These are phyloP conservation scores for Penicillium palitans DNA, from an alignment of 2,329 filamentous ascomycete genomes.

Conservation along the genomic window DNA sequence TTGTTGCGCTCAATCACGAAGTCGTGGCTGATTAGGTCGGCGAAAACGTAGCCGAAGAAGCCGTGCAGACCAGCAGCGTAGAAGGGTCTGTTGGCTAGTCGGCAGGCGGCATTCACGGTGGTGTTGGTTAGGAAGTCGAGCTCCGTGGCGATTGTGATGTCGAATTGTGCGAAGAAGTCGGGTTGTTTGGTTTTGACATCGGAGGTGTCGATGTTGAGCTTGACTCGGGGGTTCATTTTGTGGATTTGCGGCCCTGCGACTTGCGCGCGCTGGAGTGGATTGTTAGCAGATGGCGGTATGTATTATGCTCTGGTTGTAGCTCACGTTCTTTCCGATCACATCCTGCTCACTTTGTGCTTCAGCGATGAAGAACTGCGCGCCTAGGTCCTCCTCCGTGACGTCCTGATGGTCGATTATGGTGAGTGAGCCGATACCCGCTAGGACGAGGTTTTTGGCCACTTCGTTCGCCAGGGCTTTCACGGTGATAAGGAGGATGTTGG, in stretches of 20 bases:
- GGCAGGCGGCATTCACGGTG: slow-evolving; percentile 81
- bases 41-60: slow-evolving; percentile 92
- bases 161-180: slow-evolving; percentile 75
- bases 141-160: slow-evolving; percentile 88
- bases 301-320: slow-evolving; percentile 12
- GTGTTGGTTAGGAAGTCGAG: slow-evolving; percentile 72
- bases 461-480: slow-evolving; percentile 88
- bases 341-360: slow-evolving; percentile 53
- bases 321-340: slow-evolving; percentile 65
- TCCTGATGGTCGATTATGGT: slow-evolving; percentile 79
- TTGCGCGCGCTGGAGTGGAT: slow-evolving; percentile 64
- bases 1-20: slow-evolving; percentile 84
- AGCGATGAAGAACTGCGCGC: slow-evolving; percentile 78
- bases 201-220: slow-evolving; percentile 67
- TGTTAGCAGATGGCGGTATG: slow-evolving; percentile 8
- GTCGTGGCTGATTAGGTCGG: slow-evolving; percentile 85
- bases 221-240: slow-evolving; percentile 86
- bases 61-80: slow-evolving; percentile 88
- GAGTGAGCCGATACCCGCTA: slow-evolving; percentile 86
- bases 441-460: slow-evolving; percentile 93
- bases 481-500: slow-evolving; percentile 85
- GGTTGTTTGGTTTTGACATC: slow-evolving; percentile 67
- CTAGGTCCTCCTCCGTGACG: slow-evolving; percentile 77
- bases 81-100: slow-evolving; percentile 75
- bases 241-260: slow-evolving; percentile 76